Evolutionary conservation across 75 land plant genomes (phyloP).

Genomic region (Sequoiadendron giganteum): DNA sequence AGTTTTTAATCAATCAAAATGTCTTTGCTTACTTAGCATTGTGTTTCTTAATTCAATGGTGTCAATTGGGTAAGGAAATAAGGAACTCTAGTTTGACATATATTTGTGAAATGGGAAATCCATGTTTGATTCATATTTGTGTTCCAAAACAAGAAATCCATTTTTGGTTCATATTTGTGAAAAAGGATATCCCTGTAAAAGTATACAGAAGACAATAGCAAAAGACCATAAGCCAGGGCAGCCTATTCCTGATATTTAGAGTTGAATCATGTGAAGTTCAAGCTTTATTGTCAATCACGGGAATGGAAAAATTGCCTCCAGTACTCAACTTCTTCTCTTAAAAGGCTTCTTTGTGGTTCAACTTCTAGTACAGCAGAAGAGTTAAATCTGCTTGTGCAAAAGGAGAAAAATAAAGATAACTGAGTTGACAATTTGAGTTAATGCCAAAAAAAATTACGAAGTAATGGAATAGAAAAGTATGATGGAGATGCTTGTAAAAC

Average conservation of each 20-base stretch:
- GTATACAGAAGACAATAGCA: slow-evolving; percentile 38
- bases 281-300: slow-evolving; percentile 48
- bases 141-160: too few relatives aligned
- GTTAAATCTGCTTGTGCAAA: not conserved
- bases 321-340: slow-evolving; percentile 15
- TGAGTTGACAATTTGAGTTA: not conserved
- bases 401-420: not conserved
- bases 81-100: not conserved
- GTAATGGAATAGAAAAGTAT: not conserved
- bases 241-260: slow-evolving; percentile 71
- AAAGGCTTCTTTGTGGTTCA: slow-evolving; percentile 29
- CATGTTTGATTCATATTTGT: too few relatives aligned
- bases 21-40: not conserved
- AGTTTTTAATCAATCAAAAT: not conserved
- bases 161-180: too few relatives aligned
- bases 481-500: slow-evolving; percentile 2
- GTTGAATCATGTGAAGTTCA: slow-evolving; percentile 57
- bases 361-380: slow-evolving; percentile 19
- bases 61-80: not conserved
- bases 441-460: not conserved
- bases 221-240: slow-evolving; percentile 34
- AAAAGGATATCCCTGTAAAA: not conserved
- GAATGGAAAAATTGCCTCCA: slow-evolving; percentile 65
- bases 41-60: not conserved
- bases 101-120: not conserved